Base-by-base conservation (phyloP, 1,139 yeast genomes). In the Protomyces gravidus region DNA sequence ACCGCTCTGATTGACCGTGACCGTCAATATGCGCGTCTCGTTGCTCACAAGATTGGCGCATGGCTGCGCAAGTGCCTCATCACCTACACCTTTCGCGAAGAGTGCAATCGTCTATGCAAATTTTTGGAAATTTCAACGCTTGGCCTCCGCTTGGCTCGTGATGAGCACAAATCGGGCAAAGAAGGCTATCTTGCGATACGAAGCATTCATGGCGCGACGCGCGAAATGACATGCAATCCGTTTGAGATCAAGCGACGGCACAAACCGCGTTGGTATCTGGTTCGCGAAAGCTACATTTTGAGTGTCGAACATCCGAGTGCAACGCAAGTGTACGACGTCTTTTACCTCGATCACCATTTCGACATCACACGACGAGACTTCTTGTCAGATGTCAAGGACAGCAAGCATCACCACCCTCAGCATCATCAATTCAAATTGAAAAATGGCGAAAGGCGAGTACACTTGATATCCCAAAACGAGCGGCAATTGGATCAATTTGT, bases 121-220 rank as follows among this genome's bases (percentile, higher is more conserved):
- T 92, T 92, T 70, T 82, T 92, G 64, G 98, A 92, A 68, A 75
- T 92, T 19, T 89, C 97, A 0, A 95, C 96, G 1, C 80, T 92
- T 66, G 88, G 95, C 9, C 82, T 95, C 23, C 76, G 90, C 51
- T 75, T 92, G 49, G 85, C 94, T 59, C 85, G 89, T 65, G 97
- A 92, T 70, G 81, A 82, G 25, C 86, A 89, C 0, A 86, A 78
- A 68, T 83, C 81, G 61, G 96, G 98, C 1, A 92, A 90, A 67
- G 97, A 92, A 72, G 98, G 98, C 3, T 80, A 82, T 57, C 73
- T 92, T 61, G 82, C 86, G 63, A 80, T 89, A 49, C 82, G 90
- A 21, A 85, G 96, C 0, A 81, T 89, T 1, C 92, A 97, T 0
- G 82, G 82, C 63, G 78, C 89, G 0, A 95, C 88, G 70, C 97